Base-by-base conservation (phyloP, 116 monocot species). In the Zostera marina region DNA sequence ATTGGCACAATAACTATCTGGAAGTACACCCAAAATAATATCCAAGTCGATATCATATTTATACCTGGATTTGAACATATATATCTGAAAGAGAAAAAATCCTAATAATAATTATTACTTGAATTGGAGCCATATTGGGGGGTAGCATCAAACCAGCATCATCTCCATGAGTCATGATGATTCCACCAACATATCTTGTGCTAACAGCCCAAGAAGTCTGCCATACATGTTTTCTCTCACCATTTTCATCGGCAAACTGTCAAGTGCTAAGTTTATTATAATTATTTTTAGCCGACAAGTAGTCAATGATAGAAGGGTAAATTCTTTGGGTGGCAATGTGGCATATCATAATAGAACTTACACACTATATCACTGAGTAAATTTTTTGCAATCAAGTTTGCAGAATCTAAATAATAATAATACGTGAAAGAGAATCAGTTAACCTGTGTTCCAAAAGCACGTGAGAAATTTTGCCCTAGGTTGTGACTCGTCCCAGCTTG, bases 81-180 rank as follows among this genome's bases (percentile, higher is more conserved):
- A 19, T 48, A 48, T 7, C 16, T 16, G 48, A 8, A 19, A 49
- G 19, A 49, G 48, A 49, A 49, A 49, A 16, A 1, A n/a, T 2
- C 48, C 7, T 19, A 17, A 19, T 48, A 16, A 16, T 47, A 49
- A 49, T n/a, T 16, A 49, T 16, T 49, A 87, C 98, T 73, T 98
- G 98, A 68, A 98, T 72, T 22, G 98, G 98, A 53, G 98, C 98
- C 11, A 98, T 64, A 47, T 66, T 83, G 19, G 98, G 98, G 68
- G 98, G 98, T 79, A 90, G 90, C 81, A 98, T 74, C 73, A 98
- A 60, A 42, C 91, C 98, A 53, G 83, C 64, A 83, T 98, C 98
- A 80, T 98, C 98, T 48, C 98, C 98, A 79, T 98, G 98, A 49
- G 85, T 90, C 98, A 98, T 90, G 64, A 98, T 98, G 58, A 98